phyloP scores from a whole-genome alignment of 176 grass and related monocot species.

The Pontederia paniculata region DNA sequence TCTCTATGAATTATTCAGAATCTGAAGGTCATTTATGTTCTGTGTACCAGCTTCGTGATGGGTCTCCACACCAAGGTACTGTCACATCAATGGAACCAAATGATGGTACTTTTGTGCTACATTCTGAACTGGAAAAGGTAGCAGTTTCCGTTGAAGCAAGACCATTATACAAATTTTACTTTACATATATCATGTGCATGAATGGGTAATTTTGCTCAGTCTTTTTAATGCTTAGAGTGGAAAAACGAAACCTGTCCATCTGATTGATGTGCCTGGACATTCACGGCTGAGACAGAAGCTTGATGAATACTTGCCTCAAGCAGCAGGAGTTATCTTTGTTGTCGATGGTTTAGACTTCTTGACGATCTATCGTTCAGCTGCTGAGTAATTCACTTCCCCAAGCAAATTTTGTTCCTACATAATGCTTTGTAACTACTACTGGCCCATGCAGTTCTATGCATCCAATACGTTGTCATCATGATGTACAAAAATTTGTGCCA shows the following conservation, averaged over 20 bases:
- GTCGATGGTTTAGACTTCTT: conserved; percentile 88
- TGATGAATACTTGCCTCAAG: conserved; percentile 66
- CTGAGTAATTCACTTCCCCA: conserved; percentile 51
- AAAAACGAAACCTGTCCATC: conserved; percentile 64
- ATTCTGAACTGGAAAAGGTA: conserved; percentile 71
- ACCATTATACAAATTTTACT: neutral
- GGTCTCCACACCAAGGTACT: conserved; percentile 79
- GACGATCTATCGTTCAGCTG: conserved; percentile 62
- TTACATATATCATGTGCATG: neutral
- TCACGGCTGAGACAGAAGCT: conserved; percentile 80
- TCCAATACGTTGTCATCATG: too few relatives aligned
- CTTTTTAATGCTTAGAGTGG: conserved; percentile 34
- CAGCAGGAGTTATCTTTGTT: conserved; percentile 69
- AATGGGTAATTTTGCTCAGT: conserved; percentile 4
- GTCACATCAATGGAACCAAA: conserved; percentile 98
- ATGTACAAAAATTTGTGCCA: too few relatives aligned
- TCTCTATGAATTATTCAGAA: neutral
- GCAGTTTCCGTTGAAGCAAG: neutral
- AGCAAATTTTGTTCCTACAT: conserved; percentile 2
- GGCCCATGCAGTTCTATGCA: too few relatives aligned
- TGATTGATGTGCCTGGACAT: conserved; percentile 98
- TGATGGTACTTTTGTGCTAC: conserved; percentile 62
- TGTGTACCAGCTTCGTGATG: conserved; percentile 70
- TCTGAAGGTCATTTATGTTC: conserved; percentile 1
- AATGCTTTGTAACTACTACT: neutral